Base-by-base conservation (phyloP, 139 green algal genomes). In the Picochlorum costavermella region DNA sequence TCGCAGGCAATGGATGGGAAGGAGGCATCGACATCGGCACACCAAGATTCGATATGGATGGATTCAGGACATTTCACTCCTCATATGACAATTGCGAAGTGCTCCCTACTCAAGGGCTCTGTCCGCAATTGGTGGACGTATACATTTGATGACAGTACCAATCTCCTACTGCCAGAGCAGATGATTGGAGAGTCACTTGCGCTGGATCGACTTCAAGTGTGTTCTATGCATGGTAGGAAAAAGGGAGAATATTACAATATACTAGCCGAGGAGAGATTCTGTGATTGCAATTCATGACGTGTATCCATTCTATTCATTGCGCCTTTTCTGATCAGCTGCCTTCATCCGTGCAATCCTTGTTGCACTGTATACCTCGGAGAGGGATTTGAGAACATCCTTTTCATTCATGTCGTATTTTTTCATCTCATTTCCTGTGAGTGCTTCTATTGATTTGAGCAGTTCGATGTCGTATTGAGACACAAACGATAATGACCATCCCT, bases 401-500 rank as follows among this genome's bases (percentile, higher is more conserved):
- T 95, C 89, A 1, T 78, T 64, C 60, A 88, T 51, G 13, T 71
- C 61, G 9, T 74, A 84, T 58, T 78, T 63, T 16, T 57, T 71
- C 23, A 96, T 67, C 68, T 88, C 58, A 25, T 81, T 67, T 0
- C 77, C 84, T 10, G 89, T 66, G 14, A 86, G n/a, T 9, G 4
- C 56, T 66, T 83, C 74, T 10, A 82, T 81, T 25, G 46, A 43
- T 30, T 85, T 63, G 29, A 92, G 76, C 58, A 95, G 75, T 43
- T 89, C 70, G 6, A 95, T 79, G 50, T 96, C 89, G 64, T 95
- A 90, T 71, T 94, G 84, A n/a, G 33, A 26, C 17, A 96, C 82
- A 16, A 99, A 80, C 11, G 84, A 94, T 4, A 99, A 60, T 1
- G 89, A 79, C 78, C 87, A 90, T 6, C 94, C 94, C 4, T 29